Evolutionary conservation across 768 basidiomycete genomes (phyloP).

Genomic region (Lentinus brumalis): DNA sequence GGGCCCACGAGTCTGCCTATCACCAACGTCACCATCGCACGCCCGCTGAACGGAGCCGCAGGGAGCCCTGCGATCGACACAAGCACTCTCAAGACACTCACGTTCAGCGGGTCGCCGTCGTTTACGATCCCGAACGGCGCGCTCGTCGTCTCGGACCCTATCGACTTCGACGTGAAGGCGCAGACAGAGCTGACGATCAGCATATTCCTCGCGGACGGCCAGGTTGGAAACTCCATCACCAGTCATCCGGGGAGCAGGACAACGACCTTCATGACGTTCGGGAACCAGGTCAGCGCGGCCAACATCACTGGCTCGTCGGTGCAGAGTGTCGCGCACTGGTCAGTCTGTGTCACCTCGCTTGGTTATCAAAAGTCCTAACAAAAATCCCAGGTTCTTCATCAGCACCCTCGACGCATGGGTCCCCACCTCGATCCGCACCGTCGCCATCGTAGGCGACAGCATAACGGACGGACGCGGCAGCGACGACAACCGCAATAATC

Average conservation of each 20-base stretch:
- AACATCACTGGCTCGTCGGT: constrained; percentile 38
- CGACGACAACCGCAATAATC: constrained; percentile 45
- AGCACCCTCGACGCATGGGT: constrained; percentile 47
- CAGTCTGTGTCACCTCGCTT: constrained; percentile 1
- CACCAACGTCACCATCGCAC: constrained; percentile 45
- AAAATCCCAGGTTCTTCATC: constrained; percentile 40
- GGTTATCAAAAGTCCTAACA: not conserved
- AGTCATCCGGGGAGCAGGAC: constrained; percentile 53
- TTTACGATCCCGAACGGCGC: constrained; percentile 47
- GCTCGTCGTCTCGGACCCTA: constrained; percentile 47
- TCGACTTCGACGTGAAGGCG: constrained; percentile 41
- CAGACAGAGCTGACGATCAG: constrained; percentile 44
- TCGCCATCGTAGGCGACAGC: constrained; percentile 53
- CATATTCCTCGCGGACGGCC: constrained; percentile 44
- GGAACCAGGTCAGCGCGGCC: constrained; percentile 38
- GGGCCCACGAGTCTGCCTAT: constrained; percentile 45
- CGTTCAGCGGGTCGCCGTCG: constrained; percentile 46
- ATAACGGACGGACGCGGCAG: constrained; percentile 55
- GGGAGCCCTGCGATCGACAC: constrained; percentile 41
- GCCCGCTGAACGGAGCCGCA: constrained; percentile 39
- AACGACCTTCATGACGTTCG: constrained; percentile 42
- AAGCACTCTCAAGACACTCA: constrained; percentile 38
- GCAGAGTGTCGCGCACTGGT: constrained; percentile 41
- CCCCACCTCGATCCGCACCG: constrained; percentile 30
- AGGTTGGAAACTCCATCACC: constrained; percentile 43